Percentiles rank a stretch among this genome's conserved stretches.
These are phyloP conservation scores for Zhuliangozyma blackwelliae DNA, from an alignment of 1,139 yeast genomes.

Conservation along the genomic window DNA sequence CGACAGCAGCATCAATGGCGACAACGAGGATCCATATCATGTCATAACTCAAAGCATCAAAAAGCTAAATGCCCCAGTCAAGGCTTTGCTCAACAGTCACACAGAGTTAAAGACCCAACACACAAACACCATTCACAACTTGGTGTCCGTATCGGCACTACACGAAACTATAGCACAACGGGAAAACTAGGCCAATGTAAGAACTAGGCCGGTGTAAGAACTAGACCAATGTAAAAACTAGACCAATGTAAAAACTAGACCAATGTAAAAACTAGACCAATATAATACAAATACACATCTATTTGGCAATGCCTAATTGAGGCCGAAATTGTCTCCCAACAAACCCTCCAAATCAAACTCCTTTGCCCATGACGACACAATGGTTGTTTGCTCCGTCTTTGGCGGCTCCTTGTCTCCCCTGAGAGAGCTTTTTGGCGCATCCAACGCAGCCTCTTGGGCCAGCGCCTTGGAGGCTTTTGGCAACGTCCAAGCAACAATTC, in stretches of 20 bases:
- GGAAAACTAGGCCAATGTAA: too few species aligned
- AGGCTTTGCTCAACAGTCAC: conserved; percentile 22
- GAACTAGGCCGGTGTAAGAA: too few species aligned
- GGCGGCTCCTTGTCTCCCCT: conserved; percentile 47
- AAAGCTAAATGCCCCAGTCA: conserved; percentile 20
- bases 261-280: too few species aligned
- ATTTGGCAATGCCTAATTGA: conserved; percentile 3
- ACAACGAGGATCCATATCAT: conserved; percentile 19
- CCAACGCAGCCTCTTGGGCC: conserved; percentile 22
- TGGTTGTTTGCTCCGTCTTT: conserved; percentile 68
- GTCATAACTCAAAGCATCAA: conserved; percentile 18
- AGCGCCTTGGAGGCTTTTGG: conserved; percentile 61
- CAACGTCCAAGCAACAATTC: conserved; percentile 84
- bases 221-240: too few species aligned
- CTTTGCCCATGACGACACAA: conserved; percentile 88
- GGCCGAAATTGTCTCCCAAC: conserved; percentile 42
- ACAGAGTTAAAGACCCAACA: conserved; percentile 25
- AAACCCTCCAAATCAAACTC: conserved; percentile 90
- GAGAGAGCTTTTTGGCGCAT: conserved; percentile 39
- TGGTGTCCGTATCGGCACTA: conserved; percentile 13
- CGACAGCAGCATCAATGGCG: not conserved
- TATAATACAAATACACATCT: too few species aligned
- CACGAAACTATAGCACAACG: too few species aligned
- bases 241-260: too few species aligned
- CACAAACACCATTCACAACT: conserved; percentile 19